Percentiles rank a stretch among this genome's conserved stretches.
Conservation (phyloP, 169 alveolate genomes). For the Cryptosporidium xiaoi region DNA sequence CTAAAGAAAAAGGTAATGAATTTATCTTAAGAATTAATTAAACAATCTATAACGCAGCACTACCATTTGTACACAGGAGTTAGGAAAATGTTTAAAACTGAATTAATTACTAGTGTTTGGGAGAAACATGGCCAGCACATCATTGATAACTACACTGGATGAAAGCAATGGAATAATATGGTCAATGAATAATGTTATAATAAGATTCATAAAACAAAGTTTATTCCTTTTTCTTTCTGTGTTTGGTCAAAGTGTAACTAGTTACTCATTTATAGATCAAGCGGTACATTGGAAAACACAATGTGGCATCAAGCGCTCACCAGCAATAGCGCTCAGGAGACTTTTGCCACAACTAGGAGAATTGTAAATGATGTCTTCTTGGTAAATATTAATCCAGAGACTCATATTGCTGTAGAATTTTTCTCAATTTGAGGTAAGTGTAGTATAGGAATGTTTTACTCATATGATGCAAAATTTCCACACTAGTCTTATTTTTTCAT, state of each 20-base stretch:
- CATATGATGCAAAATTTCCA: slow-evolving; percentile 38
- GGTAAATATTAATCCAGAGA: slow-evolving; percentile 96
- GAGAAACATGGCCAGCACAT: no score
- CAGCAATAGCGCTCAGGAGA: slow-evolving; percentile 98
- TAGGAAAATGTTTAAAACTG: no score
- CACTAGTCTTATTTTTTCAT: slow-evolving; percentile 1
- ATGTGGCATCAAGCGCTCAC: slow-evolving; percentile 99
- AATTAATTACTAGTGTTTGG: no score
- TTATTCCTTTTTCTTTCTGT: no score
- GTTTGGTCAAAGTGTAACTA: slow-evolving; percentile 5
- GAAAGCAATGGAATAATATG: no score
- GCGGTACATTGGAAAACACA: slow-evolving; percentile 98
- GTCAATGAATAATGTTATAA: no score
- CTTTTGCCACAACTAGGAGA: slow-evolving; percentile 71
- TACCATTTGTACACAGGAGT: no score
- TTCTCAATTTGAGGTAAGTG: slow-evolving; percentile 89
- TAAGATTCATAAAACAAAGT: no score
- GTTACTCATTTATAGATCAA: slow-evolving; percentile 92
- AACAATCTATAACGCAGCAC: no score
- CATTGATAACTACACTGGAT: no score
- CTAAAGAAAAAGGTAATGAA: no score
- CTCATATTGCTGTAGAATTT: slow-evolving; percentile 97
- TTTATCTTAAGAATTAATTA: no score
- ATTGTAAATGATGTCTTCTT: slow-evolving; percentile 90
- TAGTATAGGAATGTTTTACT: background rate